Base-by-base conservation (phyloP, 495 filamentous ascomycete genomes). In the Sphaerosporella brunnea region DNA sequence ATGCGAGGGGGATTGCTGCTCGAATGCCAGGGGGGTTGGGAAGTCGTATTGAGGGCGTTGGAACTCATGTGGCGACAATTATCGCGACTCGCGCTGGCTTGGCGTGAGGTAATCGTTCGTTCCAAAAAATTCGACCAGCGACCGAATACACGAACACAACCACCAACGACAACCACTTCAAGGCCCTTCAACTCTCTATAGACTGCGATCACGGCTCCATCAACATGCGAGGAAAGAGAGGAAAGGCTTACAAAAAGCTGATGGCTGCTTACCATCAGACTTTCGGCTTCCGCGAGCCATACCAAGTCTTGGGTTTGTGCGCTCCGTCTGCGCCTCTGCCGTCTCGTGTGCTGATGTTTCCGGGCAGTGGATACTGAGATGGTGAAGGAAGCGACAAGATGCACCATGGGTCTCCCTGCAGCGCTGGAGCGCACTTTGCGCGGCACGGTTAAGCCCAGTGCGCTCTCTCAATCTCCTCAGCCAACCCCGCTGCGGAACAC, bases 241-340 rank as follows among this genome's bases (percentile, higher is more conserved):
- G 82, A 4, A 97, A 95, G 68, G 81, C 85, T 62, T 97, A 96
- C 65, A 79, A 84, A 59, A 93, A 93, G 76, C 73, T 95, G 49
- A 95, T 99, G 85, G 75, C 82, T 54, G 77, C 86, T 58, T 96
- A 85, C 74, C 74, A 75, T 57, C 68, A 84, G 51, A 73, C 70
- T 39, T 92, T 87, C 53, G 78, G 79, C 19, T 94, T 93, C 63
- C 82, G 87, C 47, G 82, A 86, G 61, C 84, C 88, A 4, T 96
- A 94, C 61, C 88, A 96, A 68, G 79, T 96, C 15, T 72, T 96
- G 28, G 64, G 78, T 82, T 67, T 41, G 68, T 53, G 13, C 9
- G 47, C 34, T 30, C 36, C 8, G 35, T 42, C 9, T 18, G 8
- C 15, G 44, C 13, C 21, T 23, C 32, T 20, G 10, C 24, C 13